phyloP scores from a whole-genome alignment of 306 rosid genomes.

The Lathyrus oleraceus region DNA sequence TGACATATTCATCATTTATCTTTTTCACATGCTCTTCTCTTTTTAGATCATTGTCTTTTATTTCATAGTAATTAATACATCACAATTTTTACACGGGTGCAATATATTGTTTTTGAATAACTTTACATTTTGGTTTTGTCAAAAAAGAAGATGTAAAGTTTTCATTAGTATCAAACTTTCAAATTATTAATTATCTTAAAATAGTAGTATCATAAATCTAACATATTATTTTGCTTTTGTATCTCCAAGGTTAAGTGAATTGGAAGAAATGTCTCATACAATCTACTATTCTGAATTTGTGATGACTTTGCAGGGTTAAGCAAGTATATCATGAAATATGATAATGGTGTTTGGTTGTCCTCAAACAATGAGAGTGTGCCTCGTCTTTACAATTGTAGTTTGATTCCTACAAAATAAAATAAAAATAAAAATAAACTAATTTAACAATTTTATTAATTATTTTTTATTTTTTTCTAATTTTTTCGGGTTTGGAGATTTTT shows the following conservation, averaged over 20 bases:
- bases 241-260: not conserved
- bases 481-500: no score
- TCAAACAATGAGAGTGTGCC: not conserved
- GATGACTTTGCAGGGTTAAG: not conserved
- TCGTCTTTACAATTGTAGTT: no score
- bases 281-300: not conserved
- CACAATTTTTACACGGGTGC: constrained; percentile 28
- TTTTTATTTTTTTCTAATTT: no score
- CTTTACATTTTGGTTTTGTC: not conserved
- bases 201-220: not conserved
- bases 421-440: no score
- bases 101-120: constrained; percentile 1
- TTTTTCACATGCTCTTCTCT: constrained; percentile 43
- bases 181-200: not conserved
- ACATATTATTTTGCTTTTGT: not conserved
- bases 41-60: constrained; percentile 45
- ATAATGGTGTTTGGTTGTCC: not conserved
- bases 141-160: not conserved
- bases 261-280: not conserved
- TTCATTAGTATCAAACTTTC: not conserved
- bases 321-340: not conserved
- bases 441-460: no score
- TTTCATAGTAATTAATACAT: constrained; percentile 34
- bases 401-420: no score
- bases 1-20: constrained; percentile 46